Conservation (phyloP, 1,284 basidiomycete species). For the Malassezia arunalokei region DNA sequence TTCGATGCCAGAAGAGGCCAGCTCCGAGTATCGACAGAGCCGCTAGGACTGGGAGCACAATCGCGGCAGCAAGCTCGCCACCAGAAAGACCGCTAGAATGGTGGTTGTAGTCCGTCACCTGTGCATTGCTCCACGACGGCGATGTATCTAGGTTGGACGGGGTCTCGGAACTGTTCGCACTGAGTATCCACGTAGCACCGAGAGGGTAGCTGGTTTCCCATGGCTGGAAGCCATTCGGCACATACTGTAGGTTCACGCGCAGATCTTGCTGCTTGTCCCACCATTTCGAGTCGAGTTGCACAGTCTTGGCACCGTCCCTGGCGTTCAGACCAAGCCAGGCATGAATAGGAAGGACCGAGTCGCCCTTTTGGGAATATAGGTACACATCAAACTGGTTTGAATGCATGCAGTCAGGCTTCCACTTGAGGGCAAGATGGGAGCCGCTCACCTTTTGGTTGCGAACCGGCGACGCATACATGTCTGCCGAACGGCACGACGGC, state of each 20-base stretch:
- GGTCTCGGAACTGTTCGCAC: neutral
- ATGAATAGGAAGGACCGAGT: conserved; percentile 29
- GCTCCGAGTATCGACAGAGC: neutral
- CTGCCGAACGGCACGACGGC: conserved; percentile 1
- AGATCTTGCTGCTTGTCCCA: conserved; percentile 27
- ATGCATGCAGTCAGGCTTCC: conserved; percentile 21
- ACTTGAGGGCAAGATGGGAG: conserved; percentile 2
- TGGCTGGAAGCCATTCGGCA: conserved; percentile 38
- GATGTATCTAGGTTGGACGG: neutral
- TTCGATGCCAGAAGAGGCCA: conserved; percentile 1
- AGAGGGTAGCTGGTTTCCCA: conserved; percentile 41
- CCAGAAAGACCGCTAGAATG: neutral
- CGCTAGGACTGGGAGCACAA: conserved; percentile 4
- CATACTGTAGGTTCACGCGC: conserved; percentile 40
- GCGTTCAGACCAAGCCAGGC: conserved; percentile 31
- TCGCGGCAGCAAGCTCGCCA: conserved; percentile 7
- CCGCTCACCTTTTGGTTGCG: neutral
- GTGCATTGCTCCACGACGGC: neutral
- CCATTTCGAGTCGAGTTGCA: conserved; percentile 34
- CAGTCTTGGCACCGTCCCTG: conserved; percentile 18
- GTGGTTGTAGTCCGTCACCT: conserved; percentile 1
- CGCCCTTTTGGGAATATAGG: conserved; percentile 31
- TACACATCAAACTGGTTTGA: conserved; percentile 37
- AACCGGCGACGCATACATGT: conserved; percentile 5
- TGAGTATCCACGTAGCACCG: conserved; percentile 26